phyloP scores from a whole-genome alignment of 331 rosid genomes.

The Erythrophleum ivorense region DNA sequence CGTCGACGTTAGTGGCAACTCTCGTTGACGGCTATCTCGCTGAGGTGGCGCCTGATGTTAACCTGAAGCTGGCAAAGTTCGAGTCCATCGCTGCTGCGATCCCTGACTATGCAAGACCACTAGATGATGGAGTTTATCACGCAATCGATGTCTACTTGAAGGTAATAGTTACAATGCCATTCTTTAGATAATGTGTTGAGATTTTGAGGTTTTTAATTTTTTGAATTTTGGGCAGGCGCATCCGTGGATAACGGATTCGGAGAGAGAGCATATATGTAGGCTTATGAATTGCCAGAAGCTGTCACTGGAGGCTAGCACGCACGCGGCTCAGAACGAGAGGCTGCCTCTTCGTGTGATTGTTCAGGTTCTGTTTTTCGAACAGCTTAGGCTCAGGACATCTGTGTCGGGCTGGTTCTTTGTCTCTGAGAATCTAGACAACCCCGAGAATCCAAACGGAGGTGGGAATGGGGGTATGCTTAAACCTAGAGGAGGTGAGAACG shows the following conservation, averaged over 20 bases:
- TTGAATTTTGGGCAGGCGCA: too few species aligned
- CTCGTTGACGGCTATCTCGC: too few species aligned
- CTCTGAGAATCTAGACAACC: conserved; percentile 70
- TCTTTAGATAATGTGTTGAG: too few species aligned
- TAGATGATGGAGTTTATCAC: conserved; percentile 84
- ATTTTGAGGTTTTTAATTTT: too few species aligned
- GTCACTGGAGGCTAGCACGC: conserved; percentile 88
- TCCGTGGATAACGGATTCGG: conserved; percentile 83
- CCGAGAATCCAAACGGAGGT: conserved; percentile 59
- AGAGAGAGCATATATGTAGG: too few species aligned
- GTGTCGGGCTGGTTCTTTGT: conserved; percentile 83
- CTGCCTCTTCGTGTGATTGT: conserved; percentile 80
- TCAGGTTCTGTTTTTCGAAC: too few species aligned
- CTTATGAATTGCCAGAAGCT: conserved; percentile 86
- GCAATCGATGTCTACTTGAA: conserved; percentile 86
- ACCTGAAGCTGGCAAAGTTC: conserved; percentile 64
- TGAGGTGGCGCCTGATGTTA: conserved; percentile 87
- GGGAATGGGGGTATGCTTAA: too few species aligned
- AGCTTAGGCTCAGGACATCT: conserved; percentile 84
- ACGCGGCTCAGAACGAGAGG: conserved; percentile 93
- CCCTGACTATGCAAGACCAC: conserved; percentile 80
- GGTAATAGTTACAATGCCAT: too few species aligned
- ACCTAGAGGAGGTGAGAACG: conserved; percentile 50
- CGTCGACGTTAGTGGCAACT: conserved; percentile 74
- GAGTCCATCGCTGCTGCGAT: conserved; percentile 74